Conservation (phyloP, 495 filamentous ascomycete species). For the Penicillium angulare region DNA sequence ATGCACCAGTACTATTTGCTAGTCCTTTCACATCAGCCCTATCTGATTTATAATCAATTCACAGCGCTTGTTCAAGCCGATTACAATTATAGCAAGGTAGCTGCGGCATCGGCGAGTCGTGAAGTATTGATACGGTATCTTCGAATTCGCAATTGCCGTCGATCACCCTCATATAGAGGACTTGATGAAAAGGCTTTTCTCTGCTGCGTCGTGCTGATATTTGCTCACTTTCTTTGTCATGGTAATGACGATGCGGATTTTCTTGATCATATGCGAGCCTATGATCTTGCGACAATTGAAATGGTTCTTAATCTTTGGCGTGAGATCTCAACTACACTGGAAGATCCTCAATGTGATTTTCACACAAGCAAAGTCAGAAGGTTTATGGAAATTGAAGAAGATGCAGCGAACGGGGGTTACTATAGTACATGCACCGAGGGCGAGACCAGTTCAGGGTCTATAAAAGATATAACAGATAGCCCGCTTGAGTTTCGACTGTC, state of each 20-base stretch:
- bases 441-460: neutral
- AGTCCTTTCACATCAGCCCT: constrained; percentile 51
- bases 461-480: constrained; percentile 6
- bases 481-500: constrained; percentile 12
- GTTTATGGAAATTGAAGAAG: constrained; percentile 8
- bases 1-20: constrained; percentile 46
- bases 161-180: constrained; percentile 44
- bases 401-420: constrained; percentile 11
- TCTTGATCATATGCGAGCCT: constrained; percentile 33
- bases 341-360: constrained; percentile 24
- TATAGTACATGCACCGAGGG: neutral
- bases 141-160: constrained; percentile 30
- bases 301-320: constrained; percentile 38
- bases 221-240: constrained; percentile 42
- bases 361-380: neutral
- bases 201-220: constrained; percentile 39
- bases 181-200: constrained; percentile 52
- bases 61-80: constrained; percentile 35
- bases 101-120: constrained; percentile 42
- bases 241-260: constrained; percentile 17
- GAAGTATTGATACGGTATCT: constrained; percentile 42
- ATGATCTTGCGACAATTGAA: constrained; percentile 22
- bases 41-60: constrained; percentile 37
- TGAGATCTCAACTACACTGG: constrained; percentile 25
- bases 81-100: constrained; percentile 41